Evolutionary conservation across 257 asterid species (phyloP).

Genomic region (Plantago ovata): DNA sequence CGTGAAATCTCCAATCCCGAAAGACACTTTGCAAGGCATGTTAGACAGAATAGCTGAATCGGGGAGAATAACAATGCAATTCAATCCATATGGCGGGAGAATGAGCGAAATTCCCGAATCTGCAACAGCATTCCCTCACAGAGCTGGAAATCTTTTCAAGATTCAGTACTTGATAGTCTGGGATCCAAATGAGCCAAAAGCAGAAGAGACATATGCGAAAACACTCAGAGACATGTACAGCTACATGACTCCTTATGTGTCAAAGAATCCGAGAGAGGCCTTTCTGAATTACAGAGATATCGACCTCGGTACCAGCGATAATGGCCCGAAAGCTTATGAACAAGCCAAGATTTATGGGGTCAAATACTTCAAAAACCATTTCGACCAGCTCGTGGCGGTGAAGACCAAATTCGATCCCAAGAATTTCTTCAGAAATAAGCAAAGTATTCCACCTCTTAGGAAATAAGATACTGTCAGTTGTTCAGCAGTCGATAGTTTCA

Average conservation of each 20-base stretch:
- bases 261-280: constrained; percentile 4
- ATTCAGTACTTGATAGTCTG: constrained; percentile 7
- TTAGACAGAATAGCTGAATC: not conserved
- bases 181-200: not conserved
- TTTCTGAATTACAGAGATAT: constrained; percentile 3
- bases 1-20: not conserved
- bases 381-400: constrained; percentile 22
- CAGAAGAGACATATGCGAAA: not conserved
- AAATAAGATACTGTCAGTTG: no score
- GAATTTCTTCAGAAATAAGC: constrained; percentile 29
- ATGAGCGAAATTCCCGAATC: not conserved
- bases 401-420: constrained; percentile 24
- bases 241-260: constrained; percentile 6
- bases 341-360: constrained; percentile 24
- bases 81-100: constrained; percentile 3
- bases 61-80: not conserved
- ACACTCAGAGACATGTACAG: not conserved
- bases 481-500: no score
- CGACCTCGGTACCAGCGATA: constrained; percentile 15
- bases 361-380: constrained; percentile 25
- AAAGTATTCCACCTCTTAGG: constrained; percentile 25
- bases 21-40: not conserved
- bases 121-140: constrained; percentile 5
- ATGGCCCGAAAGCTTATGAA: constrained; percentile 10
- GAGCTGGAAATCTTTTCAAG: constrained; percentile 8